These are phyloP conservation scores for Euphrasia confusa DNA, from an alignment of 257 asterid genomes.

Conservation along the genomic window DNA sequence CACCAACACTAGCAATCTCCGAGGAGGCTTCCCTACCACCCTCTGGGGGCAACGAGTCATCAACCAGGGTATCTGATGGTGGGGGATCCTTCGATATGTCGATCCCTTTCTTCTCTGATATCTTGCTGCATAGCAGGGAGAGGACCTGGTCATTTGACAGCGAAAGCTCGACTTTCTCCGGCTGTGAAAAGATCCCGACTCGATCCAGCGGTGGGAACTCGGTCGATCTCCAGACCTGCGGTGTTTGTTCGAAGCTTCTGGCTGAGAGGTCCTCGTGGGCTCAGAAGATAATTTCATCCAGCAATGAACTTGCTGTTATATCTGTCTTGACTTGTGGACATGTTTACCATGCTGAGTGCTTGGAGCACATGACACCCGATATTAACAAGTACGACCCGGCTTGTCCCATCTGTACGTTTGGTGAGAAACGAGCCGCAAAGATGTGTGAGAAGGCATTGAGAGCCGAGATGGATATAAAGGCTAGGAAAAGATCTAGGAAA, in stretches of 20 bases:
- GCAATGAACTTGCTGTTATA: slow-evolving; percentile 76
- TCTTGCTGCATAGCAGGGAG: slow-evolving; percentile 53
- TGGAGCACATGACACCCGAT: slow-evolving; percentile 88
- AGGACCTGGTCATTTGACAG: slow-evolving; percentile 95
- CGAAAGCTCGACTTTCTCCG: slow-evolving; percentile 50
- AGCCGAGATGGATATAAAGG: slow-evolving; percentile 70
- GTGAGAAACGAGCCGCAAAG: slow-evolving; percentile 73
- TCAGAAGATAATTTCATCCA: slow-evolving; percentile 52
- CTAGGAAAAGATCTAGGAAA: slow-evolving; percentile 53
- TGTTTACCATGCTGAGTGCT: slow-evolving; percentile 86
- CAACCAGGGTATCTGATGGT: slow-evolving; percentile 63
- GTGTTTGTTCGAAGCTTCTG: slow-evolving; percentile 69
- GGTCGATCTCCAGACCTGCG: slow-evolving; percentile 75
- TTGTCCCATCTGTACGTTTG: slow-evolving; percentile 90
- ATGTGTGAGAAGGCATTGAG: slow-evolving; percentile 80
- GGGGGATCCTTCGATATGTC: slow-evolving; percentile 89
- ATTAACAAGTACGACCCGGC: slow-evolving; percentile 73
- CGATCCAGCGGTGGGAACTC: slow-evolving; percentile 54
- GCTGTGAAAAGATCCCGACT: slow-evolving; percentile 52
- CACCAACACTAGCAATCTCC: slow-evolving; percentile 68
- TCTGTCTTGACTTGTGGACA: slow-evolving; percentile 89
- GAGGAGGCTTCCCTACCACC: slow-evolving; percentile 61
- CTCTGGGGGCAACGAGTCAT: slow-evolving; percentile 69
- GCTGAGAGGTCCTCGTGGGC: slow-evolving; percentile 72
- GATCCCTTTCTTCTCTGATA: slow-evolving; percentile 66